A percentile compares a stretch with the other conserved stretches of the same genome.
Evolutionary conservation across 2,329 filamentous ascomycete species (phyloP).

Genomic region (Microcyclospora pomicola): DNA sequence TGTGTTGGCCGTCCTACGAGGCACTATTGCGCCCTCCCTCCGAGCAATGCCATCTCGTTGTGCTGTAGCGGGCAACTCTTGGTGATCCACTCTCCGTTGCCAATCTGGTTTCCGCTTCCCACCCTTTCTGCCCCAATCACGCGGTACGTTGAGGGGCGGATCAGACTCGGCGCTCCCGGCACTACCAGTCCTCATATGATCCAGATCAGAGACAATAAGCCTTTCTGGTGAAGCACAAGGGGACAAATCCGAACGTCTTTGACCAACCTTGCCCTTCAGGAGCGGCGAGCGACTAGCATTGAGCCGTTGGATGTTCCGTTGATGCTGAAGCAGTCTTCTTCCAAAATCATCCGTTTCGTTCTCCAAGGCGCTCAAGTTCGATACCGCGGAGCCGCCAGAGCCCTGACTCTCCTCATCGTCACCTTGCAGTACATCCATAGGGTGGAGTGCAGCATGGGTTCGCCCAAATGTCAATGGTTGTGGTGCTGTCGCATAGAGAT

Average conservation of each 20-base stretch:
- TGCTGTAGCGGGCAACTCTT: slow-evolving; percentile 1
- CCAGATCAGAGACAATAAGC: background rate
- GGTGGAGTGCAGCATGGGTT: background rate
- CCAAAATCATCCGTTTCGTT: slow-evolving; percentile 35
- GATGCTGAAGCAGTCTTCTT: slow-evolving; percentile 29
- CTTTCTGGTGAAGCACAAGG: slow-evolving; percentile 14
- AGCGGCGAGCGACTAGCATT: slow-evolving; percentile 9
- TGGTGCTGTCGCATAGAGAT: background rate
- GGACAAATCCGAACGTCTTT: too few species aligned
- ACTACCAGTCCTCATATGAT: slow-evolving; percentile 13
- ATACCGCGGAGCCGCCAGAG: slow-evolving; percentile 10
- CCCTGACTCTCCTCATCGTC: slow-evolving; percentile 10
- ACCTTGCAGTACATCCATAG: slow-evolving; percentile 14
- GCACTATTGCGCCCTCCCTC: slow-evolving; percentile 12
- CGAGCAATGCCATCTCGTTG: background rate
- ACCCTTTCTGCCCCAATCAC: slow-evolving; percentile 35
- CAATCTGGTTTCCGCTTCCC: slow-evolving; percentile 24
- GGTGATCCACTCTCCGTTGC: slow-evolving; percentile 26
- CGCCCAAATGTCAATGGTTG: background rate
- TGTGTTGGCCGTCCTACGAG: slow-evolving; percentile 11
- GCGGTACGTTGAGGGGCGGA: slow-evolving; percentile 31
- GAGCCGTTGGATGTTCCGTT: slow-evolving; percentile 28
- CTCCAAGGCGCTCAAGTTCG: slow-evolving; percentile 27
- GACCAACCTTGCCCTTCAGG: slow-evolving; percentile 9
- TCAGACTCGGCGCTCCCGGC: slow-evolving; percentile 25